Base-by-base conservation (phyloP, 148 eudicot genomes). In the Cornus controversa region DNA sequence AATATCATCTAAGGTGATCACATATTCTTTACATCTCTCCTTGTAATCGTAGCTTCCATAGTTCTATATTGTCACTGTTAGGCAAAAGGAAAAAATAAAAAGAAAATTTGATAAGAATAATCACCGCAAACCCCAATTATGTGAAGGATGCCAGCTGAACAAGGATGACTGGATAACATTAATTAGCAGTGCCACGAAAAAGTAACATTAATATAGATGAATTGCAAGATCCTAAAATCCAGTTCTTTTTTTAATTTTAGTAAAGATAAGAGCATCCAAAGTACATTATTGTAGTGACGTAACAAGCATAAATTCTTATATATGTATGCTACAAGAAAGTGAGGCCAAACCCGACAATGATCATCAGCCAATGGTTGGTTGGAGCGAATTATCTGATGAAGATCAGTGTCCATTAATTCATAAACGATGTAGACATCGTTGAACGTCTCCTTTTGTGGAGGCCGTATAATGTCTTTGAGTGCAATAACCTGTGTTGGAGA, bases 401-500 rank as follows among this genome's bases (percentile, higher is more conserved):
- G 86, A 77, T 87, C 90, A 31, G 90, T 85, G 74, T 85, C 87
- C 86, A 86, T 86, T 63, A 83, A 70, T 47, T 85, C 91, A 76
- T 75, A 88, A 45, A 86, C 89, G 40, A 84, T 88, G 85, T 88
- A 88, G 16, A 88, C 91, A 84, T 88, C 91, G 34, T 86, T 85
- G 58, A 88, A 88, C 60, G 70, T 84, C 68, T 84, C 84, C 73
- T 68, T 83, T 66, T 72, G 84, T 45, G 91, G 89, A 72, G 91
- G 91, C 34, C 86, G 82, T 50, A 88, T 88, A 57, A 88, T 80
- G 71, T 88, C 91, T 73, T 78, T 81, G 65, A 88, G 73, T 10
- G 85, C 87, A 80, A 88, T 76, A 68, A 88, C 84, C 91, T 88
- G 83, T 70, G 74, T 57, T 8, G 47, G 66, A 16, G 27, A 36